Evolutionary conservation across 257 asterid species (phyloP).

Genomic region (Lycium ferocissimum): DNA sequence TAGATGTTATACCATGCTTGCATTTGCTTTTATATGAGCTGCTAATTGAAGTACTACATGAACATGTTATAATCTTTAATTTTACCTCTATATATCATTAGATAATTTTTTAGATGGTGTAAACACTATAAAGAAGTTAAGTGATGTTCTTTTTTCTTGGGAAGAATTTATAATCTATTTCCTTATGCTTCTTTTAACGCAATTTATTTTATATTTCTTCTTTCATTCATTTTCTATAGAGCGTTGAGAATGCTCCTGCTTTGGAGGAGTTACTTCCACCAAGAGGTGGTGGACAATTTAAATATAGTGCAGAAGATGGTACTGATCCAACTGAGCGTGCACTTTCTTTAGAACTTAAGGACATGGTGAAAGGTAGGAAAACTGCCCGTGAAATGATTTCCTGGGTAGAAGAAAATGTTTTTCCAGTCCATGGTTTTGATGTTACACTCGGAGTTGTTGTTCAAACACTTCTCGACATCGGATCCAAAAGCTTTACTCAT

Average conservation of each 20-base stretch:
- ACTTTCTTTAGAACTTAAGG: constrained; percentile 77
- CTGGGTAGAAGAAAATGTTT: constrained; percentile 81
- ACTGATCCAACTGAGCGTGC: constrained; percentile 63
- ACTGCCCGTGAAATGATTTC: constrained; percentile 71
- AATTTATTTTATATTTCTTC: constrained; percentile 11
- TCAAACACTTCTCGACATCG: constrained; percentile 92
- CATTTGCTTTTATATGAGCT: neutral
- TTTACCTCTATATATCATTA: neutral
- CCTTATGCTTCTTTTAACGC: neutral
- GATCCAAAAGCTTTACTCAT: constrained; percentile 98
- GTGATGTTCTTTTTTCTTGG: neutral
- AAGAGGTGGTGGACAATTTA: constrained; percentile 74
- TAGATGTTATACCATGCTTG: neutral
- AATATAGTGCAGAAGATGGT: constrained; percentile 70
- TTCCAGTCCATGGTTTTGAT: constrained; percentile 80
- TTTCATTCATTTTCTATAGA: constrained; percentile 49
- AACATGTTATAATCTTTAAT: neutral
- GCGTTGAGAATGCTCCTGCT: constrained; percentile 94
- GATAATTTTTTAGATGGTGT: neutral
- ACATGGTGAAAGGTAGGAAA: constrained; percentile 80
- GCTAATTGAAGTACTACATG: constrained; percentile 5
- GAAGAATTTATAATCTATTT: constrained; percentile 7
- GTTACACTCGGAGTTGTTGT: constrained; percentile 71
- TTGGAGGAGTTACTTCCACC: constrained; percentile 98
- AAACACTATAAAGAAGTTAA: constrained; percentile 21